Base-by-base conservation (phyloP, 1,139 yeast species). In the Ogataea hybrid region DNA sequence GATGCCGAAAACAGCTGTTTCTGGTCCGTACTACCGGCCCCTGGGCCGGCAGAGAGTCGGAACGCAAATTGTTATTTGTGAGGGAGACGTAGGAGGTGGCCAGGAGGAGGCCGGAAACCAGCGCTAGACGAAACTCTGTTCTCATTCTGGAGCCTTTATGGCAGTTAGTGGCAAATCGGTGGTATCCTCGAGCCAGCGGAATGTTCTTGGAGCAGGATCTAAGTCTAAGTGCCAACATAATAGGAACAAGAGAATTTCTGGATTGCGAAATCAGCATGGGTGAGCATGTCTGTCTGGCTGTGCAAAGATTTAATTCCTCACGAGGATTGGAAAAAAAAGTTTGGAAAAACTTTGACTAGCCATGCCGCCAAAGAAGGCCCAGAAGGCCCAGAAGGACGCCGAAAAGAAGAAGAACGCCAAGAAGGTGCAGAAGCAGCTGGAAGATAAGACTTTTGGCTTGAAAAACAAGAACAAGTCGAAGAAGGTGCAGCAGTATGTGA, bases 371-470 rank as follows among this genome's bases (percentile, higher is more conserved):
- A 79, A 83, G 65, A 84, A 84, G 68, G 50, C 79, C 58, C 76
- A 74, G 48, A 46, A 41, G 40, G 47, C 38, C 4, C 83, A 79
- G 56, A 75, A 72, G 42, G 77, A 74, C 48, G 61, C 62, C 4
- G 81, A 71, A 56, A 75, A 65, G 67, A 74, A 69, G 57, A 48
- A 51, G n/a, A 73, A 73, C 57, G 61, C 64, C 33, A 86, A 86
- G 70, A 79, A 79, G 48, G 77, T 77, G 59, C 84, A 86, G 62
- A 82, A 81, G 68, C 72, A 69, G 31, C 84, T 83, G 50, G 92
- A 85, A 38, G 97, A 92, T 66, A 89, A 88, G 68, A 85, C 97
- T 2, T 92, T 92, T 61, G 98, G 98, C 46, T 72, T 92, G 72
- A 92, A 89, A 62, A 89, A 89, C 67, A 94, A 94, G 68, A 88